phyloP scores from a whole-genome alignment of 1,284 basidiomycete species.

The Puccinia hordei region DNA sequence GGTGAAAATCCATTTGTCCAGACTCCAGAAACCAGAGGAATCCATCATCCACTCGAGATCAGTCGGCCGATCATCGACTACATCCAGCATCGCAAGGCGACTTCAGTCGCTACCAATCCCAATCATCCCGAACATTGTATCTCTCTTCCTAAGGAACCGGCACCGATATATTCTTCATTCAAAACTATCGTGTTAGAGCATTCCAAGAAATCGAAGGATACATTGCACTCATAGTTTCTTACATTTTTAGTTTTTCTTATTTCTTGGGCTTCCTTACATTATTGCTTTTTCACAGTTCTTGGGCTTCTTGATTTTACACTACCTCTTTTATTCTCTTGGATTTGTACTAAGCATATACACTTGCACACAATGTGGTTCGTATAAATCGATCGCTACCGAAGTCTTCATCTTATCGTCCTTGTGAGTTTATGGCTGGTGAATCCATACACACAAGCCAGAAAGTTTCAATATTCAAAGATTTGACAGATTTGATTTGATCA shows the following conservation, averaged over 20 bases:
- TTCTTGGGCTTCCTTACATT: neutral
- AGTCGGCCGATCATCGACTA: slow-evolving; percentile 47
- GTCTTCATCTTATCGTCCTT: neutral
- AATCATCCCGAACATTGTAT: slow-evolving; percentile 3
- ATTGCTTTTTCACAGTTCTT: neutral
- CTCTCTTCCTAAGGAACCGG: slow-evolving; percentile 2
- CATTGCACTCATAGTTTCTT: neutral
- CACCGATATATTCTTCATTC: slow-evolving; percentile 16
- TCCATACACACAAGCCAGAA: too few relatives aligned
- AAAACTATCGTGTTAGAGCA: slow-evolving; percentile 19
- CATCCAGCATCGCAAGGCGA: slow-evolving; percentile 30
- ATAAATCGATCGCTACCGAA: neutral
- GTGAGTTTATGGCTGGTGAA: too few relatives aligned
- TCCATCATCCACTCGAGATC: slow-evolving; percentile 44
- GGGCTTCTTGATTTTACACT: neutral
- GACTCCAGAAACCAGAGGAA: neutral
- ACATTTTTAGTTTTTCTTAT: too few relatives aligned
- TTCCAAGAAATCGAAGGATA: slow-evolving; percentile 13
- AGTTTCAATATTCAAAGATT: too few relatives aligned
- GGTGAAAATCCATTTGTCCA: neutral
- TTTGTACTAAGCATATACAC: neutral
- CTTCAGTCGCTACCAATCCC: neutral
- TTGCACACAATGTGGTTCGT: neutral
- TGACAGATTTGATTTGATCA: too few relatives aligned
- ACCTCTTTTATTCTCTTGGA: neutral